phyloP scores from a whole-genome alignment of 345 rosid species.

The Aurinia saxatilis region DNA sequence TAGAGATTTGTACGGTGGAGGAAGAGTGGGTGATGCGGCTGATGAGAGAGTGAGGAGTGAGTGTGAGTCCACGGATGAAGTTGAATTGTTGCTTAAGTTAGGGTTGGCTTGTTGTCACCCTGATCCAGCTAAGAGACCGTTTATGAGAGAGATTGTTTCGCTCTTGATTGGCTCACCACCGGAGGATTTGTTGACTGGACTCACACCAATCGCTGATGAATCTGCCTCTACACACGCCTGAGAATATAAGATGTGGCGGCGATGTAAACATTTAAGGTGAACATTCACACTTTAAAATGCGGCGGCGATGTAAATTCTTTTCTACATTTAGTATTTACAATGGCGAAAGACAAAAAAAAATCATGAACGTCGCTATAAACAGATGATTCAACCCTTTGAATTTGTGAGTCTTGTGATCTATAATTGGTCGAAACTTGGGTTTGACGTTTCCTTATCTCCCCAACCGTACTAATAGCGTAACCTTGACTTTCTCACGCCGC shows the following conservation, averaged over 20 bases:
- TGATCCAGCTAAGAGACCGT: conserved; percentile 54
- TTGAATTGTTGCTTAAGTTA: conserved; percentile 60
- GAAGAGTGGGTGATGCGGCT: conserved; percentile 48
- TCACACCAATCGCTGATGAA: conserved; percentile 1
- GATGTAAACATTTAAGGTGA: no score
- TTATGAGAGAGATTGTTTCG: conserved; percentile 62
- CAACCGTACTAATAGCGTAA: not conserved
- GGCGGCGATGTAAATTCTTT: no score
- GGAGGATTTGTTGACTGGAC: conserved; percentile 27
- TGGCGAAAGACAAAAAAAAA: no score
- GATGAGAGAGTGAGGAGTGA: conserved; percentile 48
- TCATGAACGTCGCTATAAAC: no score
- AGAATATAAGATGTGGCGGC: no score
- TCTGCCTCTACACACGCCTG: not conserved
- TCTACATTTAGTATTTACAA: no score
- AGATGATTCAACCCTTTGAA: no score
- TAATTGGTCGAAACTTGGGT: not conserved
- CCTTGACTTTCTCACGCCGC: conserved; percentile 17
- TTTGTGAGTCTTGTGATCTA: not conserved
- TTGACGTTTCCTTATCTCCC: conserved; percentile 7
- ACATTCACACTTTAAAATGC: no score
- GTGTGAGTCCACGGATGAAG: conserved; percentile 46
- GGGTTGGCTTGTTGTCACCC: conserved; percentile 91
- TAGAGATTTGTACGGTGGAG: conserved; percentile 49
- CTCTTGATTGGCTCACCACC: conserved; percentile 38